phyloP scores from a whole-genome alignment of 352 stramenopile genomes.

The Pythium rishiriense region DNA sequence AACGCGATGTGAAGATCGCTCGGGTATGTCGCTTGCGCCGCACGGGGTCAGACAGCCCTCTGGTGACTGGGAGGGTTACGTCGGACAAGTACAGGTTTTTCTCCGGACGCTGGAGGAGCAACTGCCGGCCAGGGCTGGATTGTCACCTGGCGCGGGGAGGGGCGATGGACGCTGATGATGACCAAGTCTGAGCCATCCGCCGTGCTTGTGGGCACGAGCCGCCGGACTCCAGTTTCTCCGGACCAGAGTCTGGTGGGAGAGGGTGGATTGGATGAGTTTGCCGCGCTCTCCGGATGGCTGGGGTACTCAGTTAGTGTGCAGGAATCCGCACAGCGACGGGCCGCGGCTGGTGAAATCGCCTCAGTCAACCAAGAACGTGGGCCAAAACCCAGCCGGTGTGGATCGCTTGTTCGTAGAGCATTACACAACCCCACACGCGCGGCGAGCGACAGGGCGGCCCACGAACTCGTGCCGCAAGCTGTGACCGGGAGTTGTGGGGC shows the following conservation, averaged over 20 bases:
- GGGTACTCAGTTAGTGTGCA: not conserved
- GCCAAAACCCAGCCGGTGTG: not conserved
- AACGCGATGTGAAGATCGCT: not conserved
- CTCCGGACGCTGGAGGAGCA: not conserved
- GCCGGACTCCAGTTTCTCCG: not conserved
- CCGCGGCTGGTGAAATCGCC: not conserved
- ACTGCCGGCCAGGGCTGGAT: not conserved
- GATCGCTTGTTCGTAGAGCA: not conserved
- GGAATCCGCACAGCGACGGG: not conserved
- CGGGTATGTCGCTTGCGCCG: not conserved
- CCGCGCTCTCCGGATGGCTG: not conserved
- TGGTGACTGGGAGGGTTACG: not conserved
- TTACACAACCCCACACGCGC: not conserved
- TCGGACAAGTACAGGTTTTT: not conserved
- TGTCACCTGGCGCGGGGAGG: not conserved
- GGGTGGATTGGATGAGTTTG: not conserved
- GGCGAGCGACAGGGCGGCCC: not conserved
- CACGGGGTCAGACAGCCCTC: not conserved
- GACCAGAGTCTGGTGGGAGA: slow-evolving; percentile 1
- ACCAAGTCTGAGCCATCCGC: not conserved
- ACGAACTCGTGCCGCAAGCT: not conserved
- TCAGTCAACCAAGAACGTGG: not conserved
- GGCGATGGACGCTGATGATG: not conserved
- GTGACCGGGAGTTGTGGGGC: too few species aligned
- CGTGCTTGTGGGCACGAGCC: not conserved